Evolutionary conservation across 768 basidiomycete genomes (phyloP).

Genomic region (Auriscalpium vulgare): DNA sequence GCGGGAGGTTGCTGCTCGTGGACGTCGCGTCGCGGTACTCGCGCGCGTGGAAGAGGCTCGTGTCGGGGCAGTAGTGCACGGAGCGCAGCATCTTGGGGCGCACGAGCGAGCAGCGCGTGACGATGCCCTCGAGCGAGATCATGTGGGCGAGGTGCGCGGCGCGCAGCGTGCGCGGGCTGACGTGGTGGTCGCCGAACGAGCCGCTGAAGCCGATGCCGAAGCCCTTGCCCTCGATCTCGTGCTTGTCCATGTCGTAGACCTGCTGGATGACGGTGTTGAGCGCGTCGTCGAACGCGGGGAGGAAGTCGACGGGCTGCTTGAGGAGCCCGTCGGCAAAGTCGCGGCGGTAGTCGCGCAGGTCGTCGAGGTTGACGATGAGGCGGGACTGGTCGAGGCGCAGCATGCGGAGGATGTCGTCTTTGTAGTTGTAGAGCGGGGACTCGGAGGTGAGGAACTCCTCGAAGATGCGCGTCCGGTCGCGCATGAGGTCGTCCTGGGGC

Average conservation of each 20-base stretch:
- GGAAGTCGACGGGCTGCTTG: constrained; percentile 78
- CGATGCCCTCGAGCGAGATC: constrained; percentile 97
- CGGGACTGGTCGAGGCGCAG: constrained; percentile 77
- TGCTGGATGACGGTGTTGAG: constrained; percentile 65
- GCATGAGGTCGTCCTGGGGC: constrained; percentile 61
- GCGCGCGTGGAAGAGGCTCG: constrained; percentile 73
- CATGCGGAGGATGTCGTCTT: constrained; percentile 77
- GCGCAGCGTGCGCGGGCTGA: constrained; percentile 86
- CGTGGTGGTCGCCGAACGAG: constrained; percentile 96
- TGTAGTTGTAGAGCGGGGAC: constrained; percentile 67
- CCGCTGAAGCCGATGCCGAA: constrained; percentile 91
- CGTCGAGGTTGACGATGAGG: constrained; percentile 92
- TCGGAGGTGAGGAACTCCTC: constrained; percentile 76
- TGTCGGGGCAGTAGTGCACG: constrained; percentile 90
- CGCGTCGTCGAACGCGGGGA: constrained; percentile 87
- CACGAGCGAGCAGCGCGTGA: constrained; percentile 95
- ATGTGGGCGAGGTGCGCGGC: constrained; percentile 89
- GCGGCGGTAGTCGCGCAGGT: constrained; percentile 87
- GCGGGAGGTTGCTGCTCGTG: constrained; percentile 77
- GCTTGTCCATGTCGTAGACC: constrained; percentile 71
- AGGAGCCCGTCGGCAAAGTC: constrained; percentile 83
- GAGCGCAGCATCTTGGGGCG: constrained; percentile 98
- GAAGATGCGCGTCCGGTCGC: constrained; percentile 71
- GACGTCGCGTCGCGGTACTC: constrained; percentile 92
- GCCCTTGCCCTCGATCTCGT: constrained; percentile 70